phyloP scores from a whole-genome alignment of 2,329 filamentous ascomycete species.

The Apiospora aurea region DNA sequence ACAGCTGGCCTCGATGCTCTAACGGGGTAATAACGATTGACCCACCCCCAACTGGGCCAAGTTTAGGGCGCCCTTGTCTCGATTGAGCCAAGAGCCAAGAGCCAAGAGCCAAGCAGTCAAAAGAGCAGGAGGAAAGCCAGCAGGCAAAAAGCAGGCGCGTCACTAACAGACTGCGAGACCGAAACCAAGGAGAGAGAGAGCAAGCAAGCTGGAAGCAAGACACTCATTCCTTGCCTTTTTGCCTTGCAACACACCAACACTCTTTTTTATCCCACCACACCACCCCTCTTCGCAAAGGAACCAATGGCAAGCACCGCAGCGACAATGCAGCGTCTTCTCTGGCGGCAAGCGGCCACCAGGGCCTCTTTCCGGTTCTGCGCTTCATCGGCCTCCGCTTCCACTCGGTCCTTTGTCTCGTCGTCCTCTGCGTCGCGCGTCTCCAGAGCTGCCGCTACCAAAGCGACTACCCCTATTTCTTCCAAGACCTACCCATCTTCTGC shows the following conservation, averaged over 20 bases:
- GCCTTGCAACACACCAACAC: slow-evolving; percentile 11
- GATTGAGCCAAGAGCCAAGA: neutral
- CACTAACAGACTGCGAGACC: too few relatives aligned
- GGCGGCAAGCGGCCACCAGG: slow-evolving; percentile 30
- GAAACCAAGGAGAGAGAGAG: too few relatives aligned
- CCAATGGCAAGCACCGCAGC: slow-evolving; percentile 33
- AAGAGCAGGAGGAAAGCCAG: neutral
- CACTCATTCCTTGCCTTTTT: neutral
- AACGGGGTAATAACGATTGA: neutral
- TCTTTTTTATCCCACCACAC: neutral
- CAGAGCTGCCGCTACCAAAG: slow-evolving; percentile 19
- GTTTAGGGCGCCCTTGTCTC: neutral
- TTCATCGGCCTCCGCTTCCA: slow-evolving; percentile 9
- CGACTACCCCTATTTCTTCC: slow-evolving; percentile 20
- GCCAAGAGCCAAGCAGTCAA: neutral
- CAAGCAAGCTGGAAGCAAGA: neutral
- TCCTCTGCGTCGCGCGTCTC: slow-evolving; percentile 22
- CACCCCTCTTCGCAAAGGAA: slow-evolving; percentile 23
- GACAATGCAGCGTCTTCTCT: slow-evolving; percentile 35
- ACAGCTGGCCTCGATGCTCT: neutral
- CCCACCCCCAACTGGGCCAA: neutral
- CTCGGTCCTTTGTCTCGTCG: slow-evolving; percentile 22
- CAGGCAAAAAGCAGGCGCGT: too few relatives aligned
- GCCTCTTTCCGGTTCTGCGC: slow-evolving; percentile 30
- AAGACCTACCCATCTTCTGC: slow-evolving; percentile 21